Evolutionary conservation across 805 yeast genomes (phyloP).

Genomic region (Lipomyces chichibuensis): DNA sequence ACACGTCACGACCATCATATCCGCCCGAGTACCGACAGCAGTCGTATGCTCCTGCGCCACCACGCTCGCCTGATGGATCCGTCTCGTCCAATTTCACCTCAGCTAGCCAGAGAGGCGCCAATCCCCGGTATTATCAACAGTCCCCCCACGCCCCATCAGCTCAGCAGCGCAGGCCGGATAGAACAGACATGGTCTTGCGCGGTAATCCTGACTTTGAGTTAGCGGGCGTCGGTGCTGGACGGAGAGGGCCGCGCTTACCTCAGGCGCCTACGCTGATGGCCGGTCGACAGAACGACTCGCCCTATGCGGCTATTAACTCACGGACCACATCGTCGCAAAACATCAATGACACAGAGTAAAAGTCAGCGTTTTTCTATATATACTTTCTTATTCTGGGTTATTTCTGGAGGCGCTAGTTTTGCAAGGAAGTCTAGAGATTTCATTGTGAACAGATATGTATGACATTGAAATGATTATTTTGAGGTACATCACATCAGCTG

Average conservation of each 20-base stretch:
- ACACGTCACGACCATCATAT: constrained; percentile 15
- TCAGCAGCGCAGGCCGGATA: constrained; percentile 9
- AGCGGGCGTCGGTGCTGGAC: constrained; percentile 25
- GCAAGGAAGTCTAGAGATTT: not conserved
- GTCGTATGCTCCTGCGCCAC: constrained; percentile 22
- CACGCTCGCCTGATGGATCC: constrained; percentile 45
- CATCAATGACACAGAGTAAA: not conserved
- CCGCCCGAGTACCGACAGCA: constrained; percentile 17
- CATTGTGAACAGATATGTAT: not conserved
- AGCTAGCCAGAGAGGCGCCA: constrained; percentile 40
- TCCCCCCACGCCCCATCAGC: constrained; percentile 7
- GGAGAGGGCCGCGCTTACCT: constrained; percentile 13
- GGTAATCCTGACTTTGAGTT: constrained; percentile 55
- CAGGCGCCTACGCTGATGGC: constrained; percentile 23
- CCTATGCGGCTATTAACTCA: constrained; percentile 15
- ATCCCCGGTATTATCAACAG: constrained; percentile 37
- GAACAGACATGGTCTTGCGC: constrained; percentile 50
- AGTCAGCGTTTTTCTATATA: not conserved
- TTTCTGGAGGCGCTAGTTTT: not conserved
- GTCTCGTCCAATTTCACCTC: constrained; percentile 42
- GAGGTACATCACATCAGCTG: not conserved
- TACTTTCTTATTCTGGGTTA: not conserved
- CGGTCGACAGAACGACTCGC: constrained; percentile 22
- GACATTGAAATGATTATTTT: not conserved
- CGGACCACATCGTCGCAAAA: not conserved